Evolutionary conservation across 106 monocot species (phyloP), one percentile per base, ranked within the genome.

Genomic region (Dendrobium huoshanense): DNA sequence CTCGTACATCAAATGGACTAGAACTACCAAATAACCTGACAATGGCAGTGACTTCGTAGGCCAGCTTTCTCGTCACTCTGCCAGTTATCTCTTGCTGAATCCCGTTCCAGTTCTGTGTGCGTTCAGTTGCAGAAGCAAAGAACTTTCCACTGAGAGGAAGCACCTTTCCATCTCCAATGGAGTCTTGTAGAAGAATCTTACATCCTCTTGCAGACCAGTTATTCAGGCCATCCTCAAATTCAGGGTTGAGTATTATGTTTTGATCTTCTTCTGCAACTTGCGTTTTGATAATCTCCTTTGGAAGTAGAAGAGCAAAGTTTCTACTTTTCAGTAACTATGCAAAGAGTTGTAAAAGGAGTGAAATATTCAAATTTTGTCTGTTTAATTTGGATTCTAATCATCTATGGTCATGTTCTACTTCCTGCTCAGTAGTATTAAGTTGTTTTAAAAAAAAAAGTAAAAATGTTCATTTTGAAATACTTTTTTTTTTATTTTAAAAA

Each of bases 1-100:
- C 82, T 2, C 89, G 82, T 7, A 94, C 88, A 79, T 89, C 86
- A 42, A 85, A 83, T 58, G 83, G 75, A 61, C 49, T 16, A 44
- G 84, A 74, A 81, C 51, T 82, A 13, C 93, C 88, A 75, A 84
- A 90, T 27, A 90, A 43, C 77, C 90, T 85, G 37, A 96, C 93
- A 48, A 85, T 51, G 27, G 90, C 93, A 44, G 84, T 81, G 79
- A 89, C 87, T 55, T 97, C 89, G 72, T 97, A 97, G 2, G 87
- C 79, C 17, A 81, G 70, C 84, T 97, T 97, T n/a, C 97, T 80
- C 55, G 89, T 90, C n/a, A 94, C 86, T 43, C 89, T 80, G 18
- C 81, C 82, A 15, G 90, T 97, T 79, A 97, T 88, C 41, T 96
- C 96, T 78, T 96, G 96, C 79, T 96, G 93, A 70, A 93, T 88